Percentiles rank a stretch among this genome's conserved stretches.
Evolutionary conservation across 805 yeast species (phyloP).

Genomic region (Nadsonia fulvescens): DNA sequence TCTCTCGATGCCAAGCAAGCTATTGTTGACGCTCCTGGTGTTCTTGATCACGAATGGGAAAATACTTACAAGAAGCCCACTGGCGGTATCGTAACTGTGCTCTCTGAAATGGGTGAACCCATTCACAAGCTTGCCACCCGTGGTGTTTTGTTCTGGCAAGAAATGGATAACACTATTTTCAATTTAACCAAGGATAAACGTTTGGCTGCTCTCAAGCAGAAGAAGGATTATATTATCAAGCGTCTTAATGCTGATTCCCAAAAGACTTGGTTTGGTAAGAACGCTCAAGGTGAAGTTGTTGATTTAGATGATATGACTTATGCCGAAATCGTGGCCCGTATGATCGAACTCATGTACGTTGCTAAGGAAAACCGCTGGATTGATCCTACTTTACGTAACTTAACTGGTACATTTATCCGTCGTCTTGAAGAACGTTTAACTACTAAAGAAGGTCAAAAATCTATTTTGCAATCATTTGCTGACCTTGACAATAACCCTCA

Average conservation of each 20-base stretch:
- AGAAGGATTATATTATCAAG: slow-evolving; percentile 71
- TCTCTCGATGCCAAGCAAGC: slow-evolving; percentile 87
- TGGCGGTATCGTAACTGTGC: slow-evolving; percentile 92
- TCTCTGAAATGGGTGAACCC: slow-evolving; percentile 99
- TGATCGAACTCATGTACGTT: slow-evolving; percentile 78
- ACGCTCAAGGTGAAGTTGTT: slow-evolving; percentile 54
- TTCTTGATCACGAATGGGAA: slow-evolving; percentile 80
- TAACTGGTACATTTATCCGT: slow-evolving; percentile 71
- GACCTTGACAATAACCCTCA: slow-evolving; percentile 50
- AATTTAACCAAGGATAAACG: slow-evolving; percentile 73
- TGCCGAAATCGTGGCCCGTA: slow-evolving; percentile 71
- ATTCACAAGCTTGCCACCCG: slow-evolving; percentile 97
- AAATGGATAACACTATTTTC: slow-evolving; percentile 87
- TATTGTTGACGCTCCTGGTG: slow-evolving; percentile 83
- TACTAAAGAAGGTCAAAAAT: slow-evolving; percentile 23
- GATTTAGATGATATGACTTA: slow-evolving; percentile 94
- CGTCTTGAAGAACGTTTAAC: slow-evolving; percentile 96
- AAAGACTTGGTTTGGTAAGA: slow-evolving; percentile 92
- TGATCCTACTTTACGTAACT: slow-evolving; percentile 68
- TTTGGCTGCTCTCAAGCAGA: slow-evolving; percentile 59
- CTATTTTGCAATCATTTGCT: slow-evolving; percentile 57
- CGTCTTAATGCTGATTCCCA: slow-evolving; percentile 88
- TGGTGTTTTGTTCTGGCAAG: slow-evolving; percentile 95
- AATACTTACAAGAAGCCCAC: slow-evolving; percentile 83
- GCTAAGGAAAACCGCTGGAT: slow-evolving; percentile 71